Evolutionary conservation across 495 filamentous ascomycete species (phyloP), one percentile per base, ranked within the genome.

Genomic region (Podospora tetraspora): DNA sequence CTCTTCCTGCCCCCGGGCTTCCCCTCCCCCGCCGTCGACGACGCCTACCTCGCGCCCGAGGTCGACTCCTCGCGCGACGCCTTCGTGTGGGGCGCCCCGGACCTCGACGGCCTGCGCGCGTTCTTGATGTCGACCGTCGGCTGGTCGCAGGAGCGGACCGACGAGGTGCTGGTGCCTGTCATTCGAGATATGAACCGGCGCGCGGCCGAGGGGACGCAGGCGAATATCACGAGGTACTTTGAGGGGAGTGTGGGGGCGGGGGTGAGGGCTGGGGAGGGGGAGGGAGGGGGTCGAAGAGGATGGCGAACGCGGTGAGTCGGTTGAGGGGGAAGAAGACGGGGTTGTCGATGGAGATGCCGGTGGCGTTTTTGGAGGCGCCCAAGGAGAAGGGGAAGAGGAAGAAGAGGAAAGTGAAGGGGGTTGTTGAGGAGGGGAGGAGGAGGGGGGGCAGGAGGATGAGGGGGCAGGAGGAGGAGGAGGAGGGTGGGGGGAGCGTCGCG

Each of bases 51-150:
- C 1, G 73, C 91, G 7, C 96, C 95, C 0, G 91, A 92, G 71
- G 93, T 97, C 21, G 95, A 99, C 74, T 76, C 76, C 16, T 89
- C 89, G 67, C 85, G 91, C 0, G 89, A 92, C 57, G 78, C 82
- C 3, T 99, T 99, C 71, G 89, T 93, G 77, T 99, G 95, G 95
- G 95, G 95, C 22, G 90, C 96, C 0, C 95, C 95, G 0, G 95
- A 99, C 71, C 83, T 99, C 4, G 92, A 95, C 60, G 91, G 91
- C 0, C 78, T 99, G 63, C 79, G 96, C n/a, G 80, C 80, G 21
- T 99, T 94, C 72, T 81, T 99, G 57, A 97, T 96, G 92, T 79
- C 83, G n/a, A 96, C 93, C 1, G 90, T 99, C 68, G 95, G 95
- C 1, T 99, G 95, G 95, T 86, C 83, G 60, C 88, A 90, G 74